Conservation (phyloP, 2,329 filamentous ascomycete genomes). For the Penicillium janthinellum region DNA sequence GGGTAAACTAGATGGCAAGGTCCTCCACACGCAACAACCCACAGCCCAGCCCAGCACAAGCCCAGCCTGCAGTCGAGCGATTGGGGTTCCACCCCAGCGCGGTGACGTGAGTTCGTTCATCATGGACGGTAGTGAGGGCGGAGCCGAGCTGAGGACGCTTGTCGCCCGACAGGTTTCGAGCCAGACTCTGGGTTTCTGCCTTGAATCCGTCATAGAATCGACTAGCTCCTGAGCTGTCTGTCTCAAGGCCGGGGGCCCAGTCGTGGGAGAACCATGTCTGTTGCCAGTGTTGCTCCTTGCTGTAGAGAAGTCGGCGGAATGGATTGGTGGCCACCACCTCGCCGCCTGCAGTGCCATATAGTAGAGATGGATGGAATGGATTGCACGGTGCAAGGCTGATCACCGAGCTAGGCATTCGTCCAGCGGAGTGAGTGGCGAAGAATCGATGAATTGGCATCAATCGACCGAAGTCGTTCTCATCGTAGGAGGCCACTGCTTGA, state of each 20-base stretch:
- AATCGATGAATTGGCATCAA: slow-evolving; percentile 55
- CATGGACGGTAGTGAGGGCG: slow-evolving; percentile 55
- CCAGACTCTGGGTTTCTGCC: slow-evolving; percentile 40
- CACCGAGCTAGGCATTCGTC: slow-evolving; percentile 46
- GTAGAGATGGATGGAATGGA: slow-evolving; percentile 54
- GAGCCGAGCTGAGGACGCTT: slow-evolving; percentile 35
- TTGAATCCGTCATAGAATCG: slow-evolving; percentile 49
- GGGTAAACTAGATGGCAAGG: slow-evolving; percentile 49
- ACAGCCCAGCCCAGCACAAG: slow-evolving; percentile 66
- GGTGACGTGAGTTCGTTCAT: slow-evolving; percentile 65
- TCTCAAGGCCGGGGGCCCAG: slow-evolving; percentile 45
- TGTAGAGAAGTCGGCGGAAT: slow-evolving; percentile 52
- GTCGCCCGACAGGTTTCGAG: slow-evolving; percentile 35
- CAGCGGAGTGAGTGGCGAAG: slow-evolving; percentile 53
- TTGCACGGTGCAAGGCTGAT: slow-evolving; percentile 40
- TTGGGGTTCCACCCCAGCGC: slow-evolving; percentile 71
- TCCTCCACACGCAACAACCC: slow-evolving; percentile 69
- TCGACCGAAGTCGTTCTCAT: slow-evolving; percentile 57
- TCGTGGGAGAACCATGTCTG: slow-evolving; percentile 62
- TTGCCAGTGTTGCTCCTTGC: slow-evolving; percentile 55
- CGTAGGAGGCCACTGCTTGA: slow-evolving; percentile 56
- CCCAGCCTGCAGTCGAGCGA: slow-evolving; percentile 65
- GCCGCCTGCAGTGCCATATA: slow-evolving; percentile 57
- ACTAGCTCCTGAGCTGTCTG: slow-evolving; percentile 38
- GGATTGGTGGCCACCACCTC: slow-evolving; percentile 56